phyloP scores from a whole-genome alignment of 345 rosid genomes.

The Gossypium bickii region DNA sequence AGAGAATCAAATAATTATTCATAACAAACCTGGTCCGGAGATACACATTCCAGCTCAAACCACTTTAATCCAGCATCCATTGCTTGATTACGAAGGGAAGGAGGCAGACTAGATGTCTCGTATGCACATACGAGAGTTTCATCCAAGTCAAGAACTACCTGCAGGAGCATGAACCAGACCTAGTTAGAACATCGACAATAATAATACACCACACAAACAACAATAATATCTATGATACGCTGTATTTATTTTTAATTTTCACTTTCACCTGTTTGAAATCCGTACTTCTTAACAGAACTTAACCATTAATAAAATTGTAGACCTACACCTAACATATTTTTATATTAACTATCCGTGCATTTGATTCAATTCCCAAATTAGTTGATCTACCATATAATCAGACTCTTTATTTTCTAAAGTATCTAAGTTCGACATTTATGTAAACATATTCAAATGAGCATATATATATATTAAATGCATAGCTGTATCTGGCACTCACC shows the following conservation, averaged over 20 bases:
- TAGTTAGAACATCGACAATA: background rate
- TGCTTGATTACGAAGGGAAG: conserved; percentile 59
- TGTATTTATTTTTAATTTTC: background rate
- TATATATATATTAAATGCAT: too few relatives aligned
- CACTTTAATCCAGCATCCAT: conserved; percentile 72
- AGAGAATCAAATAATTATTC: conserved; percentile 1
- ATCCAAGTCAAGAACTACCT: conserved; percentile 98
- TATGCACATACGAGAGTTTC: conserved; percentile 95
- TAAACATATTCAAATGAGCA: background rate
- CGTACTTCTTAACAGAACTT: conserved; percentile 4
- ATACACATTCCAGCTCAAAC: conserved; percentile 88
- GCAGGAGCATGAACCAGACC: conserved; percentile 16
- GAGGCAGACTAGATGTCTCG: conserved; percentile 80
- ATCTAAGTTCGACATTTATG: background rate
- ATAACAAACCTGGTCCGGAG: conserved; percentile 75
- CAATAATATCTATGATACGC: background rate
- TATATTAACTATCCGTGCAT: background rate
- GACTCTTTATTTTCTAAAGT: background rate
- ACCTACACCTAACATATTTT: background rate
- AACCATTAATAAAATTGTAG: background rate
- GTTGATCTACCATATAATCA: background rate
- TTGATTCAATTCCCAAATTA: background rate
- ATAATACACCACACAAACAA: background rate
- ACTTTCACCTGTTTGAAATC: conserved; percentile 1
- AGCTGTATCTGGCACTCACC: background rate